These are phyloP conservation scores for Ceratocystis eucalypticola DNA, from an alignment of 2,329 filamentous ascomycete species.

Conservation along the genomic window DNA sequence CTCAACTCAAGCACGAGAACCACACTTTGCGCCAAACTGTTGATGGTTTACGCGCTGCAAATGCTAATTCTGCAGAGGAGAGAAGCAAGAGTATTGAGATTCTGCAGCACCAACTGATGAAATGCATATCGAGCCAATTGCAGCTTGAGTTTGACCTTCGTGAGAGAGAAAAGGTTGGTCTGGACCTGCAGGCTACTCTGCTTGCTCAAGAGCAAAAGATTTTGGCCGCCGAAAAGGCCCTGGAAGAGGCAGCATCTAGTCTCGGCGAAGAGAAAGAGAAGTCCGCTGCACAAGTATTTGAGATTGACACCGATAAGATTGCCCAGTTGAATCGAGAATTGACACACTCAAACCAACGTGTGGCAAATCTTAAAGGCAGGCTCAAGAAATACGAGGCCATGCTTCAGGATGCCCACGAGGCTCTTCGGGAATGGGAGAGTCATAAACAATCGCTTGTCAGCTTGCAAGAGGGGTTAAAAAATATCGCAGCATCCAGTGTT, in stretches of 20 bases:
- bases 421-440: constrained; percentile 17
- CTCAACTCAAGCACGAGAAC: constrained; percentile 12
- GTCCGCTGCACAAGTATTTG: not conserved
- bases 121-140: constrained; percentile 5
- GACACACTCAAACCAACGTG: constrained; percentile 18
- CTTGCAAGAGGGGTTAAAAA: constrained; percentile 11
- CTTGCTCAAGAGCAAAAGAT: constrained; percentile 8
- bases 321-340: constrained; percentile 4
- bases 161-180: constrained; percentile 10
- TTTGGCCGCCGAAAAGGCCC: constrained; percentile 8
- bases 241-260: not conserved
- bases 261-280: not conserved
- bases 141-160: constrained; percentile 9
- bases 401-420: constrained; percentile 10
- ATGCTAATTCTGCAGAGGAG: not conserved
- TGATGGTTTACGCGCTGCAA: not conserved
- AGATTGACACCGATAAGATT: not conserved
- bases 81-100: not conserved
- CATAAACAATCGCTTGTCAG: constrained; percentile 9
- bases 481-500: constrained; percentile 11
- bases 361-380: constrained; percentile 17
- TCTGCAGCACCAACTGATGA: constrained; percentile 10
- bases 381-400: not conserved
- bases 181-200: constrained; percentile 6
- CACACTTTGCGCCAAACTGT: constrained; percentile 1